Percentiles rank a stretch among this genome's conserved stretches.
phyloP scores from a whole-genome alignment of 2,329 filamentous ascomycete species.

The Elsinoe ampelina region DNA sequence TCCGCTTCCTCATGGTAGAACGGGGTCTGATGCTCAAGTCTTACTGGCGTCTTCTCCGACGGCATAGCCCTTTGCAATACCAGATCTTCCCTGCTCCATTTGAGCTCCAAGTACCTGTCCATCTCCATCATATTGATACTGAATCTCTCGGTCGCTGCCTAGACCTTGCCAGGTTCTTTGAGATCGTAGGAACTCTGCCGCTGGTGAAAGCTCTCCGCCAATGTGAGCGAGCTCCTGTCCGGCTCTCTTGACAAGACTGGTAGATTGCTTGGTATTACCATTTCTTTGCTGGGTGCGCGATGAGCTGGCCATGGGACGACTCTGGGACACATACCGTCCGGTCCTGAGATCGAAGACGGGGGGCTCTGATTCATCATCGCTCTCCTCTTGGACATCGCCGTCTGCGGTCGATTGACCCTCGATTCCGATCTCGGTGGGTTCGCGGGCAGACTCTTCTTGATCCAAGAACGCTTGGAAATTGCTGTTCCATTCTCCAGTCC shows the following conservation, averaged over 20 bases:
- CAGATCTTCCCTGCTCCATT: constrained; percentile 78
- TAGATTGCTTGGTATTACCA: constrained; percentile 7
- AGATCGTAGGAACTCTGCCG: constrained; percentile 74
- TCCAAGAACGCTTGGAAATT: constrained; percentile 66
- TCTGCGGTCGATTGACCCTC: constrained; percentile 15
- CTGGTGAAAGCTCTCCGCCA: constrained; percentile 80
- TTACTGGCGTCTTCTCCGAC: constrained; percentile 49
- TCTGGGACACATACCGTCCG: constrained; percentile 69
- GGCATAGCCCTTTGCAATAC: constrained; percentile 79
- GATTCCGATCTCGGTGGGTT: no score
- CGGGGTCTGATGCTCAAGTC: constrained; percentile 11
- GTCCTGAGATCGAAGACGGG: constrained; percentile 91
- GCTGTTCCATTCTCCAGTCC: constrained; percentile 82
- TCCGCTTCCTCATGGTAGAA: constrained; percentile 9
- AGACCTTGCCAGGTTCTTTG: constrained; percentile 86
- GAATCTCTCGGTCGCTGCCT: constrained; percentile 69
- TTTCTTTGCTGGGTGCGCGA: constrained; percentile 15
- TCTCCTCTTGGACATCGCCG: constrained; percentile 30
- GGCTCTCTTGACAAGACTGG: constrained; percentile 50
- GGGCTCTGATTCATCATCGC: constrained; percentile 57
- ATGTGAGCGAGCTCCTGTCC: constrained; percentile 69
- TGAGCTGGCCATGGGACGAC: constrained; percentile 55
- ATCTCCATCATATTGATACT: constrained; percentile 48
- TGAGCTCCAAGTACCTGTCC: constrained; percentile 47
- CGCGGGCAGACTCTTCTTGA: constrained; percentile 18